These are phyloP conservation scores for Meredithiella fracta DNA, from an alignment of 2,329 filamentous ascomycete species.

Conservation along the genomic window DNA sequence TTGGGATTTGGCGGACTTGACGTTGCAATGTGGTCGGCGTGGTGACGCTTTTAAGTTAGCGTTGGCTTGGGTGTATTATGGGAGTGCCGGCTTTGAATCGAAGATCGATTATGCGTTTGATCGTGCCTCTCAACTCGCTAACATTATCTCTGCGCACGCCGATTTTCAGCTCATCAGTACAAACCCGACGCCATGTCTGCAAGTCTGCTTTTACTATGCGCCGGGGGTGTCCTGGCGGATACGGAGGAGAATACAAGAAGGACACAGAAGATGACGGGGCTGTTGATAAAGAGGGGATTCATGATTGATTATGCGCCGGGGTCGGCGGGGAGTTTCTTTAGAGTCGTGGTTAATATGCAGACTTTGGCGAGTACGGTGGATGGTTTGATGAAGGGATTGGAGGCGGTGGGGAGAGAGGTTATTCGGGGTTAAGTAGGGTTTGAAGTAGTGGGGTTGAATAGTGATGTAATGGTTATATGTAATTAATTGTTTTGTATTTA, in stretches of 20 bases:
- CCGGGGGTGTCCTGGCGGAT: slow-evolving; percentile 20
- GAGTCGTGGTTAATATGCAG: slow-evolving; percentile 43
- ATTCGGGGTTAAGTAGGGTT: not conserved
- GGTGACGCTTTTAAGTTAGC: slow-evolving; percentile 79
- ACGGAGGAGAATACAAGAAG: slow-evolving; percentile 33
- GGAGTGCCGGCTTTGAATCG: slow-evolving; percentile 50
- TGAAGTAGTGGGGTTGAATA: too few relatives aligned
- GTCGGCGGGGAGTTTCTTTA: slow-evolving; percentile 37
- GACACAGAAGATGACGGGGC: slow-evolving; percentile 32
- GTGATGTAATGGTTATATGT: too few relatives aligned
- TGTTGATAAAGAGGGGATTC: slow-evolving; percentile 35
- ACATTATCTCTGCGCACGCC: slow-evolving; percentile 33
- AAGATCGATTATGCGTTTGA: slow-evolving; percentile 60
- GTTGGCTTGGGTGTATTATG: slow-evolving; percentile 80
- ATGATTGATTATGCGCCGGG: slow-evolving; percentile 48
- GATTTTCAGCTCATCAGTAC: slow-evolving; percentile 58
- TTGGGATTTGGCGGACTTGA: slow-evolving; percentile 84
- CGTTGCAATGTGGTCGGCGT: slow-evolving; percentile 78
- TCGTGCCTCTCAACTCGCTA: slow-evolving; percentile 52
- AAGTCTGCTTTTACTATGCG: slow-evolving; percentile 87
- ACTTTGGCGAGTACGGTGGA: slow-evolving; percentile 35
- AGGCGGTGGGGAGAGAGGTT: slow-evolving; percentile 26
- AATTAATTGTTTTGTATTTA: too few relatives aligned
- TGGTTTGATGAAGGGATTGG: slow-evolving; percentile 37
- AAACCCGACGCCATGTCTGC: slow-evolving; percentile 71